These are phyloP conservation scores for Populus euphratica DNA, from an alignment of 345 rosid species.

Conservation along the genomic window DNA sequence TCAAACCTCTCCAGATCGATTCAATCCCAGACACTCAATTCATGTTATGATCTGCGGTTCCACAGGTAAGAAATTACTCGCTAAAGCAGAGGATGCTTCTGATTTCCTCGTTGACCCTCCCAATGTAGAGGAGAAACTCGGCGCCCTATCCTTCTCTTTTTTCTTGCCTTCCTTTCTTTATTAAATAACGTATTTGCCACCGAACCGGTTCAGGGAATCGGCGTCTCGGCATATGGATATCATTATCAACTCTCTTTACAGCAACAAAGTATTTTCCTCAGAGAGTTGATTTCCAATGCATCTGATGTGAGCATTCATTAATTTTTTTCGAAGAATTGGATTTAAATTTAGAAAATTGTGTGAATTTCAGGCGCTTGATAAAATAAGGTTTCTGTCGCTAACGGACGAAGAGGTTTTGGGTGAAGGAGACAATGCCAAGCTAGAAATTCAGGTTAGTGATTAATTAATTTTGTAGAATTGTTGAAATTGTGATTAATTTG, in stretches of 20 bases:
- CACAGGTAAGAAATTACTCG: conserved; percentile 70
- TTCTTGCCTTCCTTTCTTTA: neutral
- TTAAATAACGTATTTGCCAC: neutral
- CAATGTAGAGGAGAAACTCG: conserved; percentile 85
- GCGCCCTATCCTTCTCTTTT: conserved; percentile 31
- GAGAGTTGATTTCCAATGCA: conserved; percentile 97
- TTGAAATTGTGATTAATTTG: neutral
- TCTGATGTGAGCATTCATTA: conserved; percentile 66
- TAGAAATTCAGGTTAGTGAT: conserved; percentile 79
- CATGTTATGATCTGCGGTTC: conserved; percentile 22
- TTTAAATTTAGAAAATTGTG: neutral
- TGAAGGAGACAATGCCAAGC: conserved; percentile 86
- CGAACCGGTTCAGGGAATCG: conserved; percentile 51
- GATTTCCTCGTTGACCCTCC: conserved; percentile 72
- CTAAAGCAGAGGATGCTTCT: conserved; percentile 68
- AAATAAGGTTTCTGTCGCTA: conserved; percentile 88
- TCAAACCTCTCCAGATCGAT: neutral
- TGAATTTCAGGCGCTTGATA: conserved; percentile 74
- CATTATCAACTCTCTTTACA: conserved; percentile 91
- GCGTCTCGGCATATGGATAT: conserved; percentile 99
- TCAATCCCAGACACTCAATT: neutral
- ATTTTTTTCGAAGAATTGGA: neutral
- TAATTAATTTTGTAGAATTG: neutral
- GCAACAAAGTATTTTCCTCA: conserved; percentile 94
- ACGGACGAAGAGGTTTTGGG: conserved; percentile 92